Evolutionary conservation across 2,329 filamentous ascomycete species (phyloP).

Genomic region (Macrophomina tecta): DNA sequence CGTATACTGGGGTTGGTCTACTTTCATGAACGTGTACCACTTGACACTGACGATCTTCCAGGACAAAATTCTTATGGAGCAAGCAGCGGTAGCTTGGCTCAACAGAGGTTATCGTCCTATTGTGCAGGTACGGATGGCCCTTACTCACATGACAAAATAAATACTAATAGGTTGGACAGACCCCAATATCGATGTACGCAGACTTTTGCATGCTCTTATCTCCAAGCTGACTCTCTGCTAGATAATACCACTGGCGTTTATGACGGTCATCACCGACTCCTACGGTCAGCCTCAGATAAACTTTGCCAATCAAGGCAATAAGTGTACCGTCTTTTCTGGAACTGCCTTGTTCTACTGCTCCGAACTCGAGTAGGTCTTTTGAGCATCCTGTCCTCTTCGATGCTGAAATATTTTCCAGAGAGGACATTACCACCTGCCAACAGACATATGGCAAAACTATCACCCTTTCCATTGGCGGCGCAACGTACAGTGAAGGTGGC

Average conservation of each 20-base stretch:
- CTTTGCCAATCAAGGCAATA: constrained; percentile 68
- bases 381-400: background rate
- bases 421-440: constrained; percentile 66
- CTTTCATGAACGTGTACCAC: background rate
- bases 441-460: constrained; percentile 69
- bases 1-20: constrained; percentile 68
- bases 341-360: constrained; percentile 66
- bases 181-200: constrained; percentile 50
- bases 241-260: constrained; percentile 69
- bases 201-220: background rate
- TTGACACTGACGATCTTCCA: constrained; percentile 26
- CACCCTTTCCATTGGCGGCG: constrained; percentile 73
- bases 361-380: constrained; percentile 64
- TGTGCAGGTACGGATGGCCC: constrained; percentile 57
- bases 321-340: constrained; percentile 65
- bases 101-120: constrained; percentile 64
- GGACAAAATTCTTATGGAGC: constrained; percentile 66
- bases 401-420: constrained; percentile 33
- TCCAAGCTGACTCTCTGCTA: background rate
- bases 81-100: constrained; percentile 51
- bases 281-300: constrained; percentile 61
- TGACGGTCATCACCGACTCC: constrained; percentile 62
- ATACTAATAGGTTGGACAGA: constrained; percentile 36
- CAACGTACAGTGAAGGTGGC: constrained; percentile 73
- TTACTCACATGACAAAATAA: constrained; percentile 17